Evolutionary conservation across 495 filamentous ascomycete species (phyloP).

Genomic region (Talaromyces wortmannii): DNA sequence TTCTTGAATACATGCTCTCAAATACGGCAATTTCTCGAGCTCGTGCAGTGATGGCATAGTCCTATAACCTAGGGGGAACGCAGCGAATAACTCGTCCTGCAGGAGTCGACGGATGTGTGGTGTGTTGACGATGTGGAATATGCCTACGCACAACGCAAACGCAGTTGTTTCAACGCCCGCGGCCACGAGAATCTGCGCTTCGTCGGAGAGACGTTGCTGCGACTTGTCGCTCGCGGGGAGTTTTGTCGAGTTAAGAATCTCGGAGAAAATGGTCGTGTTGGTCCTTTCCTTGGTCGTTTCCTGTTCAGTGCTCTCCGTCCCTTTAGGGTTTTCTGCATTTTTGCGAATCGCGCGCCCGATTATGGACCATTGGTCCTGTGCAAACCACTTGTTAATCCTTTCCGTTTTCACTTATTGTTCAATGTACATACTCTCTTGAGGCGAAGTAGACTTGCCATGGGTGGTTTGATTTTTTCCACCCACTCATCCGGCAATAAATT

Average conservation of each 20-base stretch:
- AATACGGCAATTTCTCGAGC: constrained; percentile 27
- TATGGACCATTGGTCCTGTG: constrained; percentile 5
- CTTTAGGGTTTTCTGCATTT: background rate
- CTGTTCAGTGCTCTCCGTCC: background rate
- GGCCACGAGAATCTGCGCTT: constrained; percentile 25
- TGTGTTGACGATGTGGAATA: constrained; percentile 17
- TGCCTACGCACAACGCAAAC: constrained; percentile 8
- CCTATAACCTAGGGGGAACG: constrained; percentile 10
- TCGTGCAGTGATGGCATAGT: constrained; percentile 9
- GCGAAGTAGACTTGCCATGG: background rate
- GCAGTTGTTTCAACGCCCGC: constrained; percentile 34
- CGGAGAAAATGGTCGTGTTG: constrained; percentile 29
- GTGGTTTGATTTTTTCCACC: constrained; percentile 1
- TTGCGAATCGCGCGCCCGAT: background rate
- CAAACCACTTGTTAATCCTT: background rate
- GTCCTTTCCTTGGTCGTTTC: background rate
- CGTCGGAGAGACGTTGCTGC: constrained; percentile 22
- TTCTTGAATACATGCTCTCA: constrained; percentile 37
- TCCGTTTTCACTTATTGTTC: background rate
- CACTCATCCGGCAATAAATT: constrained; percentile 1
- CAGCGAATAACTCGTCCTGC: constrained; percentile 13
- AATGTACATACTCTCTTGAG: constrained; percentile 1
- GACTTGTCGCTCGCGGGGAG: constrained; percentile 15
- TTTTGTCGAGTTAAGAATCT: constrained; percentile 17
- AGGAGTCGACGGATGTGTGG: constrained; percentile 14